Base-by-base conservation (phyloP, 257 asterid species). In the Nicotiana knightiana region DNA sequence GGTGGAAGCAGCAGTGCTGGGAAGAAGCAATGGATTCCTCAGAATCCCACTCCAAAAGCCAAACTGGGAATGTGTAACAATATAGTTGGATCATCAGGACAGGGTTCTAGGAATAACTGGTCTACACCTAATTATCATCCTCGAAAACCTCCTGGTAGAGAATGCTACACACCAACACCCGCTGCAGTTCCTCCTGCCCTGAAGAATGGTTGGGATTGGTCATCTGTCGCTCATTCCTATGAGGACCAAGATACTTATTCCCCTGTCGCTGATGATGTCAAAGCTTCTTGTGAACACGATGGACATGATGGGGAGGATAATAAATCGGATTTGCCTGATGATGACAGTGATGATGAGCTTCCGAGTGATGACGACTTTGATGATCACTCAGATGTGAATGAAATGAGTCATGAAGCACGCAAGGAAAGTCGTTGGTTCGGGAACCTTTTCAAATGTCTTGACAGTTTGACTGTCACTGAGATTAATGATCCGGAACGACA, bases 121-220 rank as follows among this genome's bases (percentile, higher is more conserved):
- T 37, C 43, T 37, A 5, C 43, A 0, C 43, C 43, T 37, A 37
- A 37, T 37, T 37, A 37, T 37, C 43, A 37, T 37, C 7, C 89
- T 30, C 83, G 88, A 81, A 85, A 64, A 84, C 48, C 81, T 81
- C 84, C 53, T 26, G 91, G 89, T 58, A 89, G 93, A 77, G 93
- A 93, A 77, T 55, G 59, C 63, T 66, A 80, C 76, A 84, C 28
- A 46, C 83, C 78, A 8, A 39, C 88, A 32, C 21, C 84, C 62
- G 55, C 87, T 51, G 88, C 46, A 35, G 81, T 85, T 79, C 82
- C 91, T 75, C 91, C 95, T 82, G 93, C 93, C 76, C 77, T 81
- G 7, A 86, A 85, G 79, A 81, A 87, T 81, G 94, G 90, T 18
- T 86, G 92, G 93, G 80, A 86, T 66, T 88, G 92, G 96, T 46